Percentiles rank a stretch among this genome's conserved stretches.
phyloP scores from a whole-genome alignment of 148 eudicot genomes.

The Hydrangea macrophylla region DNA sequence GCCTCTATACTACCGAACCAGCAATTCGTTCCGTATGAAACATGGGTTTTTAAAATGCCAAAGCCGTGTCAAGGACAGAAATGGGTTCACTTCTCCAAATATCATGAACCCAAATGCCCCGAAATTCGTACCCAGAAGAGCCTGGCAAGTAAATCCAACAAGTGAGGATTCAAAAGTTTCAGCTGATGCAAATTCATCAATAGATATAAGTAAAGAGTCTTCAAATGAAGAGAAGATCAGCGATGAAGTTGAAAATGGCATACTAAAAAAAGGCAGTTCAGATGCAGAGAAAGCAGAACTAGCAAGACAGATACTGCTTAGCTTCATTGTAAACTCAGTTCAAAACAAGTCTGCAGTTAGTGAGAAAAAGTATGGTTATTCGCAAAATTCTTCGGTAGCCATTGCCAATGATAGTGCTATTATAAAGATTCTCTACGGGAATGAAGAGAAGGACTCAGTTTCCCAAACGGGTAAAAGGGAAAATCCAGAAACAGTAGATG shows the following conservation, averaged over 20 bases:
- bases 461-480: no score
- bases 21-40: constrained; percentile 47
- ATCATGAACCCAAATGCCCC: constrained; percentile 97
- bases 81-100: constrained; percentile 29
- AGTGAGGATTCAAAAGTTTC: no score
- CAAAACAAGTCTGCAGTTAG: no score
- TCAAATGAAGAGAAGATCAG: constrained; percentile 24
- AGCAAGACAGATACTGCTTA: constrained; percentile 95
- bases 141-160: no score
- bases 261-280: constrained; percentile 50
- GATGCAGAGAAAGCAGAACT: constrained; percentile 82
- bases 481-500: no score
- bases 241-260: constrained; percentile 36
- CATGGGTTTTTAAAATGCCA: constrained; percentile 42
- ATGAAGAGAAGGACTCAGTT: no score
- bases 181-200: constrained; percentile 29
- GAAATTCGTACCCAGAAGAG: constrained; percentile 75
- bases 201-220: constrained; percentile 11
- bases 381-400: no score
- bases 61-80: constrained; percentile 20
- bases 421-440: no score
- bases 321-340: no score
- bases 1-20: constrained; percentile 59
- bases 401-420: no score
- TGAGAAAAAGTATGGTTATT: no score